These are phyloP conservation scores for Amesomyces nigricolor DNA, from an alignment of 2,329 filamentous ascomycete species.

Conservation along the genomic window DNA sequence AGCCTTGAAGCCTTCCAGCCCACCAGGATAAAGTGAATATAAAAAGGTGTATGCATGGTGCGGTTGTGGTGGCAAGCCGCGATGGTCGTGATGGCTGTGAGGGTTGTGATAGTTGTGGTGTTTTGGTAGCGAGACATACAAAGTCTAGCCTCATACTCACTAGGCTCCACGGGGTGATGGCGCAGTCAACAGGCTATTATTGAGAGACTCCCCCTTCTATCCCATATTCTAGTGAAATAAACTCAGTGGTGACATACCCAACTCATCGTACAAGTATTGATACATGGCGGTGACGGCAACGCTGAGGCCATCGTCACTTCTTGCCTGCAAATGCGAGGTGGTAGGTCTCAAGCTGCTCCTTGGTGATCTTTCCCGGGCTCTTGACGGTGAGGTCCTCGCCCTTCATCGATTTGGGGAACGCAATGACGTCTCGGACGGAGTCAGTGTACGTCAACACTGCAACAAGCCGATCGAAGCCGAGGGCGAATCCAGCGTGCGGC, in stretches of 20 bases:
- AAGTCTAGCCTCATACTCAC: too few relatives aligned
- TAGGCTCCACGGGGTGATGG: too few relatives aligned
- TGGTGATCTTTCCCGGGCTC: conserved; percentile 64
- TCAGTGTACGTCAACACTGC: conserved; percentile 71
- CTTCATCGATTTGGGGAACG: conserved; percentile 89
- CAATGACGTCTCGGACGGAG: conserved; percentile 87
- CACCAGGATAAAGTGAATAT: too few relatives aligned
- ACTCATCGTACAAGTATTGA: conserved; percentile 6
- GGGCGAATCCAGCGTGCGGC: conserved; percentile 86
- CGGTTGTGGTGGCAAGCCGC: too few relatives aligned
- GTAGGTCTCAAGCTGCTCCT: conserved; percentile 47
- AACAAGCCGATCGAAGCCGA: conserved; percentile 85
- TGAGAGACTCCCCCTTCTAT: not conserved
- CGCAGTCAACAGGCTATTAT: too few relatives aligned
- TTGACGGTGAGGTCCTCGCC: conserved; percentile 81
- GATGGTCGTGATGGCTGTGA: too few relatives aligned
- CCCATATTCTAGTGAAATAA: not conserved
- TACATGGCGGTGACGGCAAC: not conserved
- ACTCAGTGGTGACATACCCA: not conserved
- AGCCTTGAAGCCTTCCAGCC: too few relatives aligned
- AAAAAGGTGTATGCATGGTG: too few relatives aligned
- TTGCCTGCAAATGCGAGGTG: conserved; percentile 32
- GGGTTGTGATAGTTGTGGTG: too few relatives aligned
- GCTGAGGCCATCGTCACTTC: not conserved
- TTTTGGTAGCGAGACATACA: too few relatives aligned